Evolutionary conservation across 306 rosid genomes (phyloP), one percentile per base, ranked within the genome.

Genomic region (Calophaca sinica): DNA sequence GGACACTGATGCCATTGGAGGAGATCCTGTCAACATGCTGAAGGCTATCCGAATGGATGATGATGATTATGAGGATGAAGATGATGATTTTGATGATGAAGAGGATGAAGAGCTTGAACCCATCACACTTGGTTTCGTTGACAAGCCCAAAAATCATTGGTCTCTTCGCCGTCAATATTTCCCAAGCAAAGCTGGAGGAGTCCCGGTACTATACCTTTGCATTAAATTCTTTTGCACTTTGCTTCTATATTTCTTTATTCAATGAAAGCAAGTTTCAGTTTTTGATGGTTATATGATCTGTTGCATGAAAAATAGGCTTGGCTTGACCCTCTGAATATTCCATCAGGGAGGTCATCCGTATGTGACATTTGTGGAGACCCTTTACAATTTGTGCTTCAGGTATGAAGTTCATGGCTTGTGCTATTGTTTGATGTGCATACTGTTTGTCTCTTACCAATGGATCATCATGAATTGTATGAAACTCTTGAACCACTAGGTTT

Each of bases 121-220:
- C 2, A 72, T 75, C 9, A 68, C 81, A 74, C 83, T 91, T 49
- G 98, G 98, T 70, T 91, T 91, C 4, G 44, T 86, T 5, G 72
- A 85, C 72, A 87, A 87, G 80, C 88, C 97, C 0, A 61, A 87
- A 79, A 87, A 75, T 57, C 48, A 66, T 10, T 63, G 78, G 83
- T 88, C 86, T 36, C 96, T 91, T 76, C 46, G 35, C 33, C 87
- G 89, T 31, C 94, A 91, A 41, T 80, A 61, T 33, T 91, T 94
- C 79, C 96, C 94, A 53, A 91, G 94, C 85, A 94, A 91, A 86
- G 96, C 94, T 68, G 97, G 98, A 52, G 96, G 98, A 20, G 79
- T 85, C 60, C 98, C 97, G 38, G 97, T 94, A 85, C 29, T 76
- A 14, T 72, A 52, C 67, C 38, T 15, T 20, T 60, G 62, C 53